Evolutionary conservation across 495 filamentous ascomycete genomes (phyloP).

Genomic region (Neurospora sp.): DNA sequence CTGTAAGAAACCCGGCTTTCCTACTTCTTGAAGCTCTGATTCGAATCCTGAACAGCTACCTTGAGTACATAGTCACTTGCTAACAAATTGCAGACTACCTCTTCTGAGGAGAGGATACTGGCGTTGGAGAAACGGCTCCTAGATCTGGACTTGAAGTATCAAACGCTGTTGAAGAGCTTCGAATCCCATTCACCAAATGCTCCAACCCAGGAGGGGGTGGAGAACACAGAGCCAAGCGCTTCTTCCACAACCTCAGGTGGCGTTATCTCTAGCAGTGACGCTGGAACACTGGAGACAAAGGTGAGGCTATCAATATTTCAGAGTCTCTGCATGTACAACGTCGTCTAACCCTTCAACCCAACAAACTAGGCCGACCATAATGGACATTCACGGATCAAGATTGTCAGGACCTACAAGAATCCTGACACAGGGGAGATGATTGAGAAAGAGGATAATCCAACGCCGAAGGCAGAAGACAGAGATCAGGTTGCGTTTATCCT

Average conservation of each 20-base stretch:
- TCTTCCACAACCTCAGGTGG: background rate
- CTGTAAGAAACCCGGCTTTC: background rate
- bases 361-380: background rate
- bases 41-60: background rate
- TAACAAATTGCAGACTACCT: background rate
- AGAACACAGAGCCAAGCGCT: background rate
- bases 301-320: background rate
- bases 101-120: background rate
- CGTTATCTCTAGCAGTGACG: background rate
- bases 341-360: background rate
- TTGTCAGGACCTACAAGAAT: background rate
- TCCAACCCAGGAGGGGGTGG: background rate
- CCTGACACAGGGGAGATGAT: background rate
- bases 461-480: constrained; percentile 18
- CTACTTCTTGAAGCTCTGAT: background rate
- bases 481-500: constrained; percentile 8
- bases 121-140: background rate
- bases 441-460: constrained; percentile 1
- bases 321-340: background rate
- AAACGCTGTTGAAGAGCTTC: background rate
- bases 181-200: background rate
- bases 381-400: background rate
- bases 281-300: background rate
- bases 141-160: background rate
- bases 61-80: background rate